Evolutionary conservation across 2,329 filamentous ascomycete species (phyloP), one percentile per base, ranked within the genome.

Genomic region (Beauveria bassiana): DNA sequence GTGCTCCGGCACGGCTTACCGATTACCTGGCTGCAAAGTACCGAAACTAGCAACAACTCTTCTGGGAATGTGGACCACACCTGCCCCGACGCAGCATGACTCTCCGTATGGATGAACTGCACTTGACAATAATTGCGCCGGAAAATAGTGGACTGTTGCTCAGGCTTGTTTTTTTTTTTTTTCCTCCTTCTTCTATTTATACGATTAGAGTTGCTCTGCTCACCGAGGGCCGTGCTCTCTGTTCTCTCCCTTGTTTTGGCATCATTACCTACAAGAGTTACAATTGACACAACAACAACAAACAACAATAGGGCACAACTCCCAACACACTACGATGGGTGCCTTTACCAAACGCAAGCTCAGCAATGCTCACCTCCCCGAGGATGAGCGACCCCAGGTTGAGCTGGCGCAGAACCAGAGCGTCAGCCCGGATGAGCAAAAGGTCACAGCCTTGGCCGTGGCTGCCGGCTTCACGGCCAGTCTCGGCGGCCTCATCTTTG

Each of bases 401-500:
- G 59, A 61, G 34, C 51, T 61, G 20, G 51, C 59, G 74, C 16
- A 75, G 65, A 2, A 68, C 54, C 57, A 14, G 52, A 52, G 60
- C 46, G 59, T 63, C 38, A 18, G 3, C 14, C 54, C 20, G 7
- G 62, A 61, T 45, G 61, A 69, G 54, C 66, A 75, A 52, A 71
- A 66, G 28, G 60, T 77, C 43, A 80, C 77, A 42, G 62, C 74
- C 42, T 62, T 77, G 10, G 78, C 80, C n/a, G 70, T 76, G 65
- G 73, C 80, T 61, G 73, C 84, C 38, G 82, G 81, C 38, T 67
- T 74, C 3, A 76, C 83, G 43, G 80, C 81, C 63, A 82, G 79
- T 64, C 77, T 83, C 60, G 81, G 82, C 65, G 78, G 83, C 58
- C 79, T 85, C 73, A 81, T 84, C 68, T 84, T 84, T 64, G 82